A percentile compares a stretch with the other conserved stretches of the same genome.
Conservation (phyloP, 352 stramenopile genomes). For the Pythium phragmitis region DNA sequence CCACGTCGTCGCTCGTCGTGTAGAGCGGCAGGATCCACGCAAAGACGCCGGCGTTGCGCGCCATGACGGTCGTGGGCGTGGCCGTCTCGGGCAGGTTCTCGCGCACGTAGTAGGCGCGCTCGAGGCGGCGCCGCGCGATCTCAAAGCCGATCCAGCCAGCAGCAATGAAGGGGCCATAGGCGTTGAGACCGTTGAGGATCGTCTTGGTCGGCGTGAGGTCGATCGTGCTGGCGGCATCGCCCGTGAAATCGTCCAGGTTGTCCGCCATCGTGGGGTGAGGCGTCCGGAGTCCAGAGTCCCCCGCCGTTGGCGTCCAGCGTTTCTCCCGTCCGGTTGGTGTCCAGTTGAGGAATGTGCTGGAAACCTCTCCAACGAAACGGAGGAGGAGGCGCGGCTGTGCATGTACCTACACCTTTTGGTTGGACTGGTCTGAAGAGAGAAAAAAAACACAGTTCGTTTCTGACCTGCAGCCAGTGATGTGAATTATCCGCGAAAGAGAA, state of each 20-base stretch:
- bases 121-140: slow-evolving; percentile 49
- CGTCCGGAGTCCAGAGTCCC: not conserved
- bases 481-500: not conserved
- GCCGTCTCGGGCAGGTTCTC: slow-evolving; percentile 58
- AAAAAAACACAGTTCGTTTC: slow-evolving; percentile 1
- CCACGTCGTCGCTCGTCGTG: slow-evolving; percentile 57
- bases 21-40: slow-evolving; percentile 61
- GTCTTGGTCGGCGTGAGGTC: slow-evolving; percentile 66
- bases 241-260: slow-evolving; percentile 11
- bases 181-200: slow-evolving; percentile 58
- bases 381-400: not conserved
- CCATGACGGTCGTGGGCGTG: slow-evolving; percentile 38
- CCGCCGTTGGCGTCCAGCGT: not conserved
- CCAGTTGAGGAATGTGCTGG: not conserved
- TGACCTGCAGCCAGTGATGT: not conserved
- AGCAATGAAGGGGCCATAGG: slow-evolving; percentile 69
- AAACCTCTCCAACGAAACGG: not conserved
- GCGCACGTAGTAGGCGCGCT: slow-evolving; percentile 73
- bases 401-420: not conserved
- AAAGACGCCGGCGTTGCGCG: slow-evolving; percentile 40
- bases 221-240: slow-evolving; percentile 3
- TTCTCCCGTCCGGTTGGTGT: no score
- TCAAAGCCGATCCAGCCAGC: slow-evolving; percentile 71
- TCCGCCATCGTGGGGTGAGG: not conserved
- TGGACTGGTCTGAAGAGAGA: not conserved